phyloP scores from a whole-genome alignment of 1,284 basidiomycete species.

The Dichomitus squalens region DNA sequence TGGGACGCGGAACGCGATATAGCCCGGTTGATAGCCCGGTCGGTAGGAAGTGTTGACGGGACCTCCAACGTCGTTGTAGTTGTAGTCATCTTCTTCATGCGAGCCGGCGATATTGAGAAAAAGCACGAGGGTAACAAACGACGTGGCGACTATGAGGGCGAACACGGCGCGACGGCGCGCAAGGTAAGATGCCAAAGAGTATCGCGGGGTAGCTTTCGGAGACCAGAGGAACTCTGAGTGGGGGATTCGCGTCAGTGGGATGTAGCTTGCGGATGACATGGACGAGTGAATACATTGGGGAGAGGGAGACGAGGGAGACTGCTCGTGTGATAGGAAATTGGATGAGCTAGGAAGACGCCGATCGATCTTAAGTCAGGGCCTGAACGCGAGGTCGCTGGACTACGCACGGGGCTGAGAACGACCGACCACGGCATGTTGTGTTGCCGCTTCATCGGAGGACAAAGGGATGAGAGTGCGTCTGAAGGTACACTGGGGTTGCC shows the following conservation, averaged over 20 bases:
- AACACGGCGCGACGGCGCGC: conserved; percentile 26
- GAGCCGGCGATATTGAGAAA: conserved; percentile 17
- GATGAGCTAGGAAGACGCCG: background rate
- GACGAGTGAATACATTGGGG: conserved; percentile 7
- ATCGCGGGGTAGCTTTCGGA: background rate
- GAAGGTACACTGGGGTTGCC: too few relatives aligned
- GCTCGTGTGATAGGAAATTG: conserved; percentile 21
- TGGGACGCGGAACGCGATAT: conserved; percentile 27
- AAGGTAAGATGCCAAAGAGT: conserved; percentile 11
- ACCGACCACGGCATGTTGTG: background rate
- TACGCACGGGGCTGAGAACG: background rate
- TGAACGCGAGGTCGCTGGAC: too few relatives aligned
- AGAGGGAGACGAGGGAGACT: too few relatives aligned
- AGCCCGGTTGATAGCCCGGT: too few relatives aligned
- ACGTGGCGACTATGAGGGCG: conserved; percentile 21
- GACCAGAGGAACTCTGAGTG: conserved; percentile 15
- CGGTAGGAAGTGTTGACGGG: conserved; percentile 13
- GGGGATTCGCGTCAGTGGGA: conserved; percentile 27
- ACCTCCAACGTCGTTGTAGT: conserved; percentile 13
- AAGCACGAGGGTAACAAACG: conserved; percentile 25
- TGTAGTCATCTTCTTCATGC: conserved; percentile 16
- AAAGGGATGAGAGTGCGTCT: too few relatives aligned
- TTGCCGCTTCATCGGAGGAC: background rate
- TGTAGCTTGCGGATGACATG: conserved; percentile 29
- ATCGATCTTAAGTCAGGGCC: conserved; percentile 7